Percentiles rank a stretch among this genome's conserved stretches.
phyloP scores from a whole-genome alignment of 345 rosid species.

The Populus deltoides region DNA sequence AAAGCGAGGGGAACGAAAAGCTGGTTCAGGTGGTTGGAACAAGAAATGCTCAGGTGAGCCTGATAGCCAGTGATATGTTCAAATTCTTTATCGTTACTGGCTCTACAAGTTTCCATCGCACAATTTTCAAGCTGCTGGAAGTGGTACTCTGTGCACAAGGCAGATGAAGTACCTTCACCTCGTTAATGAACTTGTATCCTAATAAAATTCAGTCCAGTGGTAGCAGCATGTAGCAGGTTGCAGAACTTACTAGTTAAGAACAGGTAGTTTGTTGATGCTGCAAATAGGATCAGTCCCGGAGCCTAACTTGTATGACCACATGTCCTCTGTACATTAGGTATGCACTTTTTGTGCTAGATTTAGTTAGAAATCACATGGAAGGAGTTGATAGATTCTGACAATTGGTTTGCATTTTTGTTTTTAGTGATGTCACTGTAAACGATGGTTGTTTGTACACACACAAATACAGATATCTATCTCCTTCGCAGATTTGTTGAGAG shows the following conservation, averaged over 20 bases:
- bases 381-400: not conserved
- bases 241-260: not conserved
- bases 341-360: not conserved
- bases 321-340: not conserved
- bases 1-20: conserved; percentile 82
- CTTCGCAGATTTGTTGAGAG: not conserved
- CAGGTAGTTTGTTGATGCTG: not conserved
- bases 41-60: conserved; percentile 60
- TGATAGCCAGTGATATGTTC: conserved; percentile 55
- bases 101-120: conserved; percentile 7
- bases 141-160: conserved; percentile 1
- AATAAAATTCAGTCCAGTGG: not conserved
- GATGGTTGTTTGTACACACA: not conserved
- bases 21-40: conserved; percentile 67
- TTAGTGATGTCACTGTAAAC: not conserved
- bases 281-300: not conserved
- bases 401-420: conserved; percentile 2
- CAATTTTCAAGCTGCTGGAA: not conserved
- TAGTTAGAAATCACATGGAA: not conserved
- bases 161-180: not conserved
- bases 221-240: not conserved
- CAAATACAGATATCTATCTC: not conserved
- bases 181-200: not conserved
- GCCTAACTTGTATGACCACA: not conserved
- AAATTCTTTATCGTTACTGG: not conserved